Conservation (phyloP, 768 basidiomycete genomes). For the Tricholoma saponaceum region DNA sequence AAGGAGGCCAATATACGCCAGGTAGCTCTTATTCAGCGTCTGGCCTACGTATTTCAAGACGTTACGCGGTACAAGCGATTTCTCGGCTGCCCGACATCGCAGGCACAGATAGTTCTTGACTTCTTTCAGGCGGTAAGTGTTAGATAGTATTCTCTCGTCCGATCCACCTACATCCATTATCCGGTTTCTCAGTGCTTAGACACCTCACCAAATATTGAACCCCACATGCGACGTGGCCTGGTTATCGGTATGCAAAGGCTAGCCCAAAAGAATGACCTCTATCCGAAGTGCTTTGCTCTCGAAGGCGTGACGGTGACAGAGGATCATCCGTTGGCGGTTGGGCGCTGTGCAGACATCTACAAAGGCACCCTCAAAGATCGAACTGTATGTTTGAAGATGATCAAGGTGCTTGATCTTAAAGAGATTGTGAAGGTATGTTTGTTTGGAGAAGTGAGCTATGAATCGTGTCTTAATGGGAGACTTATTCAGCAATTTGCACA, state of each 20-base stretch:
- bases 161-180: background rate
- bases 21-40: too few species aligned
- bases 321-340: slow-evolving; percentile 1
- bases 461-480: background rate
- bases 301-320: background rate
- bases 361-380: background rate
- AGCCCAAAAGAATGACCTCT: slow-evolving; percentile 1
- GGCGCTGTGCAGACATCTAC: slow-evolving; percentile 7
- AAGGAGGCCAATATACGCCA: too few species aligned
- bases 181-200: background rate
- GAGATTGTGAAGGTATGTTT: background rate
- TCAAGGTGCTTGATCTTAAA: slow-evolving; percentile 2
- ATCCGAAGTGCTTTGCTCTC: slow-evolving; percentile 6
- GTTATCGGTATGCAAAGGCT: slow-evolving; percentile 8
- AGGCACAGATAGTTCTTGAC: background rate
- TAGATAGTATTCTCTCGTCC: background rate
- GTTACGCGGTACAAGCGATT: background rate
- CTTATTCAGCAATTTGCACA: slow-evolving; percentile 10
- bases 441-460: background rate
- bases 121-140: background rate
- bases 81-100: background rate
- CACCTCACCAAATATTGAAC: background rate
- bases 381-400: slow-evolving; percentile 5
- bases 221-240: slow-evolving; percentile 1
- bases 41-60: background rate